Evolutionary conservation across 140 eudicot genomes (phyloP).

Genomic region (Bidens hawaiensis): DNA sequence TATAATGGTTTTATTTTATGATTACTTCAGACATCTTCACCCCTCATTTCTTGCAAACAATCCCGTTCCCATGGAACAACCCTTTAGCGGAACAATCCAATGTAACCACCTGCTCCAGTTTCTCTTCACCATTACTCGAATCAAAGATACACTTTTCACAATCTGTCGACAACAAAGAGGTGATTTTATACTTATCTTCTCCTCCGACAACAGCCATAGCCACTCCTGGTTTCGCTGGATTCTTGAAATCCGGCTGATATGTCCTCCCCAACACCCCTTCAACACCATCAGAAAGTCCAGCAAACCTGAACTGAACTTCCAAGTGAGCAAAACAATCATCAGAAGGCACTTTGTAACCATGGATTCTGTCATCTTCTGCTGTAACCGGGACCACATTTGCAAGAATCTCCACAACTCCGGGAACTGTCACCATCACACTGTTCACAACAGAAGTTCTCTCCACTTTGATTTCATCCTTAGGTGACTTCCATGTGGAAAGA

Average conservation of each 20-base stretch:
- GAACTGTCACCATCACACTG: conserved; percentile 32
- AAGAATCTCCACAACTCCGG: conserved; percentile 35
- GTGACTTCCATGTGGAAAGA: conserved; percentile 31
- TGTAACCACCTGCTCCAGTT: conserved; percentile 12
- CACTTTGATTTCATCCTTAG: conserved; percentile 16
- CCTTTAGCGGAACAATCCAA: conserved; percentile 35
- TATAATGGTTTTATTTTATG: conserved; percentile 2
- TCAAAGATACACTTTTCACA: conserved; percentile 34
- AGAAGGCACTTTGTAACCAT: conserved; percentile 35
- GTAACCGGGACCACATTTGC: conserved; percentile 45
- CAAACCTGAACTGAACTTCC: conserved; percentile 41
- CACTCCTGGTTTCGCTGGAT: too few species aligned
- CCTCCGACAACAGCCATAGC: too few species aligned
- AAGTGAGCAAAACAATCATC: conserved; percentile 51
- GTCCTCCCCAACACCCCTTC: conserved; percentile 42
- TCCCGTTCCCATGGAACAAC: conserved; percentile 41
- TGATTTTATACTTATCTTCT: too few species aligned
- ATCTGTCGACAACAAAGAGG: too few species aligned
- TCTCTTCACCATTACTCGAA: conserved; percentile 19
- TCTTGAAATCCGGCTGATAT: too few species aligned
- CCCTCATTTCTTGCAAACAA: conserved; percentile 40
- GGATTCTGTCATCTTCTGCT: conserved; percentile 37
- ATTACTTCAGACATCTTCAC: neutral
- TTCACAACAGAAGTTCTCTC: conserved; percentile 28
- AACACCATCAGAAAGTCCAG: conserved; percentile 25